Evolutionary conservation across 2,329 filamentous ascomycete genomes (phyloP), one percentile per base, ranked within the genome.

Genomic region (Esteya vermicola): DNA sequence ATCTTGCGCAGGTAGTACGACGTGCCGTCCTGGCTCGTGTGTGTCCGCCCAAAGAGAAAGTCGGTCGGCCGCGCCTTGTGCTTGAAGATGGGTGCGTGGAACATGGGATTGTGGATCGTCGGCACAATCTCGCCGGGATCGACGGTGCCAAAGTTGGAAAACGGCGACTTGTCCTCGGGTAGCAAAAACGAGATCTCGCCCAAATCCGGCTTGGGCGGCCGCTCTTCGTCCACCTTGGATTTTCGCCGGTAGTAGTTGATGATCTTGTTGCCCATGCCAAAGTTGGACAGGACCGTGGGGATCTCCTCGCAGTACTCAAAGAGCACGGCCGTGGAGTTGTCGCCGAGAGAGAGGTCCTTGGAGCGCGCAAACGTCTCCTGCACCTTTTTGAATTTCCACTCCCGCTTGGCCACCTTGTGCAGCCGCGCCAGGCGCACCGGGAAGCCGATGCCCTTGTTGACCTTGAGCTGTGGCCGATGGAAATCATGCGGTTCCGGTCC

Each of bases 221-320:
- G 70, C 36, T 77, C 74, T 45, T 91, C 84, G 34, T 93, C 84
- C 26, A 71, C 72, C 31, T 73, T 74, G 54, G 85, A 82, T 52
- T 85, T 85, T 43, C 88, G 78, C 30, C 85, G 82, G 56, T 95
- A 95, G 59, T 96, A 98, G 58, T 98, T 96, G 65, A 96, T 85
- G 43, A 98, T 73, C 39, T 86, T 82, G 57, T 81, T 93, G 39
- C 88, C 88, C 91, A 98, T 98, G 48, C 89, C 91, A 52, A 95
- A 94, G 54, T 93, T 95, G 33, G 89, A 95, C 45, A 98, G 65
- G 44, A 93, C 85, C 9, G 81, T 82, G 1, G 91, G 91, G 46
- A 85, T 81, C 52, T 95, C 86, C 59, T 98, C 91, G 9, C 85
- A 93, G 57, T 98, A 98, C 59, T 98, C 91, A 26, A 96, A 80